Conservation (phyloP, 1,139 yeast genomes). For the Lodderomyces elongisporus region DNA sequence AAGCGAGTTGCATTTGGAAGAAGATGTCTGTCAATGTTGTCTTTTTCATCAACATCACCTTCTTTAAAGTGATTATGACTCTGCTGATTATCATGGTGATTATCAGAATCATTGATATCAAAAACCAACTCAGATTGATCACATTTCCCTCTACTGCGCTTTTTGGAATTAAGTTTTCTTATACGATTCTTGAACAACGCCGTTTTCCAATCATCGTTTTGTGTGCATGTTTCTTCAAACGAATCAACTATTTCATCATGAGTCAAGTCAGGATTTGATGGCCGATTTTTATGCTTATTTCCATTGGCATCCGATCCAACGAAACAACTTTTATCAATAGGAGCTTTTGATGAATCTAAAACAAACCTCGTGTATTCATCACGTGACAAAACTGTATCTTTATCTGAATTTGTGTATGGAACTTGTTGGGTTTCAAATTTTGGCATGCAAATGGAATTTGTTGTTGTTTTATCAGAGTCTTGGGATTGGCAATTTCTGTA, state of each 20-base stretch:
- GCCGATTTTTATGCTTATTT: not conserved
- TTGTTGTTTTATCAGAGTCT: too few relatives aligned
- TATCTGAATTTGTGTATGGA: too few relatives aligned
- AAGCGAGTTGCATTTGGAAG: not conserved
- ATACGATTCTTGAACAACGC: not conserved
- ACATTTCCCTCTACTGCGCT: not conserved
- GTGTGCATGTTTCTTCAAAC: constrained; percentile 13
- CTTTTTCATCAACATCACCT: not conserved
- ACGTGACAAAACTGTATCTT: too few relatives aligned
- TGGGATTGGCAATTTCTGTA: too few relatives aligned
- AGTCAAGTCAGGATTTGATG: constrained; percentile 5
- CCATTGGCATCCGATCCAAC: not conserved
- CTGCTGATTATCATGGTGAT: not conserved
- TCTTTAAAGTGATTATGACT: not conserved
- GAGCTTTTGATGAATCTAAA: constrained; percentile 7
- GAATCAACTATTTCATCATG: constrained; percentile 11
- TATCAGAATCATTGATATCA: not conserved
- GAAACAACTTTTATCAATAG: not conserved
- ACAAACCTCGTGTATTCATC: constrained; percentile 11
- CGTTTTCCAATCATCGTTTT: constrained; percentile 13
- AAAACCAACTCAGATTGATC: not conserved
- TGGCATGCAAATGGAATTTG: too few relatives aligned
- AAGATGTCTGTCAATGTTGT: not conserved
- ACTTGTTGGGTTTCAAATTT: too few relatives aligned
- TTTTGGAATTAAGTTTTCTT: not conserved